Base-by-base conservation (phyloP, 2,329 filamentous ascomycete genomes). In the Calonectria leucothoes region DNA sequence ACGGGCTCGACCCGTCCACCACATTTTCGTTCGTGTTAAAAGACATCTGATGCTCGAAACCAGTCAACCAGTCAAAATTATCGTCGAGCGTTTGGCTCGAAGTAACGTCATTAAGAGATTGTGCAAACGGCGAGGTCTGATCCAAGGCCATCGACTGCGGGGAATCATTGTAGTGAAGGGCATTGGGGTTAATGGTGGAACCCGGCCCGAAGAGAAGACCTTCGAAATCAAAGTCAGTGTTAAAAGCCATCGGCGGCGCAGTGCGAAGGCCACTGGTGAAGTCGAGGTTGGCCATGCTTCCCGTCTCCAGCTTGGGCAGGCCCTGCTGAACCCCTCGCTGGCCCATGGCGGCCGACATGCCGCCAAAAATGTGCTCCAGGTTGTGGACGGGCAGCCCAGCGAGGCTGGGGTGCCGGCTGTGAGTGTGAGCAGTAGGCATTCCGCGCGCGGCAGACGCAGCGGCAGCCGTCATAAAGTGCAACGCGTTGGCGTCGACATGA, bases 1-100 rank as follows among this genome's bases (percentile, higher is more conserved):
- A 98, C 20, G 97, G 97, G 17, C 97, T 98, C 14, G 97, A 98
- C 72, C 94, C 95, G 80, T 98, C 96, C 68, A 98, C 91, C 33
- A 94, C 95, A 77, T 93, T 93, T 79, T 98, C 95, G 80, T 93
- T 94, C 69, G 88, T 86, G 79, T 89, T 89, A 82, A 95, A 92
- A 10, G 91, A 91, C 88, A 96, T 91, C 57, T 94, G 91, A 80
- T 93, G 91, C 76, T 97, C 95, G 82, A 98, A 94, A 27, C 94
- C 94, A 72, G 93, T 93, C 75, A 91, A 81, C 95, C 95, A 98
- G 79, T 95, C 94, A 82, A 97, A 95, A 78, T 88, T 91, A 77
- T 96, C 94, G 66, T 98, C 95, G 76, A 93, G 85, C n/a, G 88
- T 86, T 77, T 91, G 90, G 69, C 85, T 88, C 23, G 87, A 83